phyloP scores from a whole-genome alignment of 495 filamentous ascomycete genomes.

The Penicillium malachiteum region DNA sequence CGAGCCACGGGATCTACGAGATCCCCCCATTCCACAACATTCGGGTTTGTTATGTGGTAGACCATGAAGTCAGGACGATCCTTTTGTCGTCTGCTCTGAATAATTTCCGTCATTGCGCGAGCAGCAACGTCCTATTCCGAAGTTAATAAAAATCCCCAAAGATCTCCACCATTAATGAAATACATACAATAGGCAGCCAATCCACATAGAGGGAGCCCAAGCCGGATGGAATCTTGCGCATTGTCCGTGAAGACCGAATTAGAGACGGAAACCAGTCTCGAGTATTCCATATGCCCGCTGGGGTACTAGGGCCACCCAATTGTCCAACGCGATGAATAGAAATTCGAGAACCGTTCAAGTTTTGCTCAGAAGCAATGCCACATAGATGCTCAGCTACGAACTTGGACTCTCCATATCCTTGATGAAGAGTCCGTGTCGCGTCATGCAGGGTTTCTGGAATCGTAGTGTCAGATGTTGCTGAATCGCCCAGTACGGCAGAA shows the following conservation, averaged over 20 bases:
- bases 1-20: background rate
- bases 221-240: background rate
- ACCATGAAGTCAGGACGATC: background rate
- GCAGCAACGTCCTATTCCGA: background rate
- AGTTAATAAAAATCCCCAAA: background rate
- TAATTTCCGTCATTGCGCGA: background rate
- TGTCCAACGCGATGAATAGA: background rate
- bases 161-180: background rate
- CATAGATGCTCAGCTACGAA: background rate
- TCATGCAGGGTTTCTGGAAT: background rate
- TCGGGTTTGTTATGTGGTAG: background rate
- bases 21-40: background rate
- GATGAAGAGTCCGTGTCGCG: background rate
- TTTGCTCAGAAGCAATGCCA: background rate
- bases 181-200: background rate
- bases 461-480: background rate
- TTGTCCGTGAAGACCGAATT: background rate
- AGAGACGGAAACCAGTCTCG: background rate
- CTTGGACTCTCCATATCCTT: background rate
- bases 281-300: background rate
- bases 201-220: background rate
- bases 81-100: background rate
- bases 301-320: background rate
- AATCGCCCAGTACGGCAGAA: background rate
- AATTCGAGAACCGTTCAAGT: background rate